Conservation (phyloP, 371 early-diverging fungal species). For the Chytridium lagenaria region DNA sequence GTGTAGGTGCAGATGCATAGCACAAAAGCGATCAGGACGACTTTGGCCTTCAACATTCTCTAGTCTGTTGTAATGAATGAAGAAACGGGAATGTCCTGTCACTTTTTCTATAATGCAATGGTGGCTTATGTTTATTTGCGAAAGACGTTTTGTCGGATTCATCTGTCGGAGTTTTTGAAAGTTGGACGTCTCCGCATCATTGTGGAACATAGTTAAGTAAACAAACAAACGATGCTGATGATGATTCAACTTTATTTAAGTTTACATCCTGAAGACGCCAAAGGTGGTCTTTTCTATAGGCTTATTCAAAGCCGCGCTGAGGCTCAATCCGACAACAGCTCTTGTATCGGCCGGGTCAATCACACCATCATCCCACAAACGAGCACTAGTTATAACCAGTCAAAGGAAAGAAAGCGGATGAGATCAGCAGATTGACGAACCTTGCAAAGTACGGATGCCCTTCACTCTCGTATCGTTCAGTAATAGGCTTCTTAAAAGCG, state of each 20-base stretch:
- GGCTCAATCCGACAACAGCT: conserved; percentile 81
- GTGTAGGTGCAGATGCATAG: too few relatives aligned
- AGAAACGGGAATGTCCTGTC: too few relatives aligned
- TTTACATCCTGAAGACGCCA: conserved; percentile 98
- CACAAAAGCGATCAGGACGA: too few relatives aligned
- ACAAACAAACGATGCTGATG: not conserved
- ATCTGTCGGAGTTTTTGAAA: too few relatives aligned
- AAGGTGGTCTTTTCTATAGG: conserved; percentile 80
- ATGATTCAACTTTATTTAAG: conserved; percentile 1
- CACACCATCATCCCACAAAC: conserved; percentile 98
- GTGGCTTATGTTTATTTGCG: too few relatives aligned
- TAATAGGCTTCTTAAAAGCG: conserved; percentile 86
- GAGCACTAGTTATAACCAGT: conserved; percentile 43
- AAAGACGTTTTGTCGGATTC: too few relatives aligned
- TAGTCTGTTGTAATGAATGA: too few relatives aligned
- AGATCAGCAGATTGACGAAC: conserved; percentile 1
- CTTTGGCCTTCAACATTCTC: too few relatives aligned
- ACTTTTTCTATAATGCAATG: too few relatives aligned
- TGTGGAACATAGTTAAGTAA: too few relatives aligned
- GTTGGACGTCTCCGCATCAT: too few relatives aligned
- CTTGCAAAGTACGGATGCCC: conserved; percentile 89
- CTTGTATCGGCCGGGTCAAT: conserved; percentile 94
- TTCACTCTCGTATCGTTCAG: conserved; percentile 88
- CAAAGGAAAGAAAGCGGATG: not conserved
- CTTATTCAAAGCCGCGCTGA: conserved; percentile 84